Evolutionary conservation across 495 filamentous ascomycete genomes (phyloP).

Genomic region (Talaromyces trachyspermus): DNA sequence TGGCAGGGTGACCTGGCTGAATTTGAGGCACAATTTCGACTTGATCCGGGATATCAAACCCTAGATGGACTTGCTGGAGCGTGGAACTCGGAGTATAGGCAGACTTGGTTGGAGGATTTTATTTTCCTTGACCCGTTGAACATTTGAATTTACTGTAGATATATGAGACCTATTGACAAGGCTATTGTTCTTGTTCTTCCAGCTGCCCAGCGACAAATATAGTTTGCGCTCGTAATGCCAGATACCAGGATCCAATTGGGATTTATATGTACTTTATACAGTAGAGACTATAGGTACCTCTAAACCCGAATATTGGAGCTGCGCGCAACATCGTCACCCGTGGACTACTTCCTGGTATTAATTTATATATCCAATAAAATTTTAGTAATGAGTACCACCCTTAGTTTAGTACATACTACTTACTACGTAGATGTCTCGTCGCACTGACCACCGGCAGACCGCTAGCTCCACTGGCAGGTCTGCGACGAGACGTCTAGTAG

Average conservation of each 20-base stretch:
- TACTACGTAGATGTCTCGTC: too few relatives aligned
- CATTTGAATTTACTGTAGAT: not conserved
- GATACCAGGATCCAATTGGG: not conserved
- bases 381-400: too few relatives aligned
- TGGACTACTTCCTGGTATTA: too few relatives aligned
- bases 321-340: too few relatives aligned
- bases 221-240: not conserved
- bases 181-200: not conserved
- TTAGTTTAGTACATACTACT: too few relatives aligned
- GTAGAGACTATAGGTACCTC: too few relatives aligned
- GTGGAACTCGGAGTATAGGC: not conserved
- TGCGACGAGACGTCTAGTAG: too few relatives aligned
- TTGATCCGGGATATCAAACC: not conserved
- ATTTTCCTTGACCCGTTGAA: not conserved
- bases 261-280: not conserved
- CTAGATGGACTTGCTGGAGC: not conserved
- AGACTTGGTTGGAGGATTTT: not conserved
- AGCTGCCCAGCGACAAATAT: not conserved
- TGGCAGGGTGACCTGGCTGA: not conserved
- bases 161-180: not conserved
- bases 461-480: too few relatives aligned
- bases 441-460: too few relatives aligned
- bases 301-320: too few relatives aligned
- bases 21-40: not conserved
- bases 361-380: too few relatives aligned